phyloP scores from a whole-genome alignment of 2,329 filamentous ascomycete species.

The Periglandula ipomoeae region DNA sequence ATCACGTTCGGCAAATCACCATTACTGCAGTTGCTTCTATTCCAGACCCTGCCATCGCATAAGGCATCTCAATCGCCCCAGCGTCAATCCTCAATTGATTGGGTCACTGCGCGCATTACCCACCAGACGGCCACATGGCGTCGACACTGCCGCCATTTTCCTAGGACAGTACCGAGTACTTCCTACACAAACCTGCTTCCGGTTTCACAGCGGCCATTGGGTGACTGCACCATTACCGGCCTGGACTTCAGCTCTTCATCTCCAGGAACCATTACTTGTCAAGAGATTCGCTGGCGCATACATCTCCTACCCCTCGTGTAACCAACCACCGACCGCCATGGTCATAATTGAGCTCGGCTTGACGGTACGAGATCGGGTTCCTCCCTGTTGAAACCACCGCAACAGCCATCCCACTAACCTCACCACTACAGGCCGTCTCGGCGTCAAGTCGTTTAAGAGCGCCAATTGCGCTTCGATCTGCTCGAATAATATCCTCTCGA shows the following conservation, averaged over 20 bases:
- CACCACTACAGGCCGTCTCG: slow-evolving; percentile 4
- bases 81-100: no score
- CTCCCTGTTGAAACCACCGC: neutral
- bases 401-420: neutral
- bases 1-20: no score
- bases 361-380: slow-evolving; percentile 1
- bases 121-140: neutral
- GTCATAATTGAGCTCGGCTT: slow-evolving; percentile 8
- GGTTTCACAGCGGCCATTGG: no score
- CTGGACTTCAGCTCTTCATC: neutral
- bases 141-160: neutral
- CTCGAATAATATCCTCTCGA: slow-evolving; percentile 9
- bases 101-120: no score
- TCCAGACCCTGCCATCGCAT: neutral
- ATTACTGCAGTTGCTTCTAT: neutral
- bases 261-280: neutral
- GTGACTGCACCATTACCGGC: no score
- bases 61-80: no score
- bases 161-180: no score
- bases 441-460: slow-evolving; percentile 11
- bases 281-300: neutral
- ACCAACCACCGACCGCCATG: slow-evolving; percentile 4
- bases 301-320: neutral
- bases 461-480: slow-evolving; percentile 13
- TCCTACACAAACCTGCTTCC: no score